Conservation (phyloP, 768 basidiomycete genomes). For the Leccinellum luteum region DNA sequence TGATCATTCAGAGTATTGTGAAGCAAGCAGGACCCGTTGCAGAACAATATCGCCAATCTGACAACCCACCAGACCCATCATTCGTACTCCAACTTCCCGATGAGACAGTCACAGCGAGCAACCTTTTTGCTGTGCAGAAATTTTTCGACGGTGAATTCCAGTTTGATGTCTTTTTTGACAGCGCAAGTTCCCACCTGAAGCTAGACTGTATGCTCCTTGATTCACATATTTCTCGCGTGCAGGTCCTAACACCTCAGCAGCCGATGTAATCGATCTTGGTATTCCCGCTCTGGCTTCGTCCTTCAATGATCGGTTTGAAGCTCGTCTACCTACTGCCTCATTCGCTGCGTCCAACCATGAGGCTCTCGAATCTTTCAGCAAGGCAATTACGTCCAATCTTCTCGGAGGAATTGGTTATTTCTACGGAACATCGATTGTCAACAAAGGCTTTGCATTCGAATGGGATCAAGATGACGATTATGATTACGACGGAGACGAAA, state of each 20-base stretch:
- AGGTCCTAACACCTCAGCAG: slow-evolving; percentile 36
- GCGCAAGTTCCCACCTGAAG: slow-evolving; percentile 60
- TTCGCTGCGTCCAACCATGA: slow-evolving; percentile 46
- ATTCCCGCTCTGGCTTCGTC: slow-evolving; percentile 60
- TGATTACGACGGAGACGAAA: slow-evolving; percentile 37
- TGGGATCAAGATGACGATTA: slow-evolving; percentile 76
- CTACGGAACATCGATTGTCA: slow-evolving; percentile 85
- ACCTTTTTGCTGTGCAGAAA: slow-evolving; percentile 87
- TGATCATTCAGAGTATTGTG: slow-evolving; percentile 59
- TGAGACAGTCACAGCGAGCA: slow-evolving; percentile 67
- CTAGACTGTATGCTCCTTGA: slow-evolving; percentile 53
- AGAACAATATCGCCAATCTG: slow-evolving; percentile 47
- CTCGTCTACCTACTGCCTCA: slow-evolving; percentile 63
- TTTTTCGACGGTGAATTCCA: slow-evolving; percentile 80
- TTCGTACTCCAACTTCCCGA: slow-evolving; percentile 76
- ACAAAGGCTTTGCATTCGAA: slow-evolving; percentile 81
- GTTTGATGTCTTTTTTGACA: slow-evolving; percentile 89
- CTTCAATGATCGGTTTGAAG: slow-evolving; percentile 66
- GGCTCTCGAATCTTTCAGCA: slow-evolving; percentile 70
- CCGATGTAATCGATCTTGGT: slow-evolving; percentile 61
- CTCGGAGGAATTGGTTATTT: slow-evolving; percentile 95
- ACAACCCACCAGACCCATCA: slow-evolving; percentile 71
- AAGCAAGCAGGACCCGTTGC: slow-evolving; percentile 54
- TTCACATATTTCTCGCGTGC: neutral
- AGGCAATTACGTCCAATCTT: slow-evolving; percentile 86